Percentiles rank a stretch among this genome's conserved stretches.
These are phyloP conservation scores for Penicillium tannophilum DNA, from an alignment of 495 filamentous ascomycete genomes.

Conservation along the genomic window DNA sequence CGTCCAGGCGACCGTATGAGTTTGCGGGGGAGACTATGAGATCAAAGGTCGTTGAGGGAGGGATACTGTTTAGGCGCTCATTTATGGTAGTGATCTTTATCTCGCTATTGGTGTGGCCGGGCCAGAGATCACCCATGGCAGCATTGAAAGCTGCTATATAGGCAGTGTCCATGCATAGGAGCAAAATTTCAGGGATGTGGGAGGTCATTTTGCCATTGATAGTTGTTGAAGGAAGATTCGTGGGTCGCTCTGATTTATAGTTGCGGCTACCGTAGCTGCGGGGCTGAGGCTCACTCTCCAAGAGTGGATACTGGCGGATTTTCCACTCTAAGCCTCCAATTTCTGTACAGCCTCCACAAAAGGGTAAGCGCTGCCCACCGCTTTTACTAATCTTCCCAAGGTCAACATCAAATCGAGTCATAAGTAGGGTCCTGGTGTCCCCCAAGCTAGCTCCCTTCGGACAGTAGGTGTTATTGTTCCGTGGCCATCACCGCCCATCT, in stretches of 20 bases:
- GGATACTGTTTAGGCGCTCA: slow-evolving; percentile 35
- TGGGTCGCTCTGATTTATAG: neutral
- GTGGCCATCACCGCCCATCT: too few species aligned
- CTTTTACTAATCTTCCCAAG: too few species aligned
- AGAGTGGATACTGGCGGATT: too few species aligned
- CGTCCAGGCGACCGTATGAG: slow-evolving; percentile 53
- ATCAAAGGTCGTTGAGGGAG: slow-evolving; percentile 36
- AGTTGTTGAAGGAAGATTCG: neutral
- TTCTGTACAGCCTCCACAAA: too few species aligned
- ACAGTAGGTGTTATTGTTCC: too few species aligned
- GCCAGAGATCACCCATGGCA: slow-evolving; percentile 24
- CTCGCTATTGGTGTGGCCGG: slow-evolving; percentile 19
- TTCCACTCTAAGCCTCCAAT: too few species aligned
- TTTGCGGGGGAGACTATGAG: slow-evolving; percentile 56
- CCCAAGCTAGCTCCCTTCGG: too few species aligned
- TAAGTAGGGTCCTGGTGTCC: too few species aligned
- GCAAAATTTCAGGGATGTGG: slow-evolving; percentile 41
- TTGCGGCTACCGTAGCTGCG: neutral
- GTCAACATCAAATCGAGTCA: too few species aligned
- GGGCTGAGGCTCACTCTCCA: too few species aligned
- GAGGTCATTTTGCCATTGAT: slow-evolving; percentile 23
- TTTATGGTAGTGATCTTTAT: slow-evolving; percentile 39
- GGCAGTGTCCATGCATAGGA: slow-evolving; percentile 38
- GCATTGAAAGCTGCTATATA: slow-evolving; percentile 36
- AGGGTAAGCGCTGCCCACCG: too few species aligned